These are phyloP conservation scores for Alternaria postmessia DNA, from an alignment of 2,329 filamentous ascomycete species.

Conservation along the genomic window DNA sequence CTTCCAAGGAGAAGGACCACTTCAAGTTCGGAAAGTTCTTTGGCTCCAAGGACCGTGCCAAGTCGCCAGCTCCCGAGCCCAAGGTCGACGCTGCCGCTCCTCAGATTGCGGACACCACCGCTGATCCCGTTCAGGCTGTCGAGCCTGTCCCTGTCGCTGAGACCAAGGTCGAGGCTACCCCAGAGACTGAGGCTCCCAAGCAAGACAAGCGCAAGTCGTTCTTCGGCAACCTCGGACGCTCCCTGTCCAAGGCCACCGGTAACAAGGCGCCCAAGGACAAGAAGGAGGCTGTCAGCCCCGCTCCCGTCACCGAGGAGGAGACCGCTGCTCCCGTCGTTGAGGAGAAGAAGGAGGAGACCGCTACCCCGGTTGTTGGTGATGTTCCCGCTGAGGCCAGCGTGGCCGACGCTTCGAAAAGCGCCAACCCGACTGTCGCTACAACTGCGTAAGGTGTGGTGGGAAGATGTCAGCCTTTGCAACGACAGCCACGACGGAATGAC, in stretches of 20 bases:
- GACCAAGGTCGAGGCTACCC: slow-evolving; percentile 53
- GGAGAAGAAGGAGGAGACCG: slow-evolving; percentile 40
- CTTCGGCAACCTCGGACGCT: slow-evolving; percentile 72
- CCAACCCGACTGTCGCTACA: slow-evolving; percentile 50
- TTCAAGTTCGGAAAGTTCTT: slow-evolving; percentile 63
- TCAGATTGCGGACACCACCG: slow-evolving; percentile 43
- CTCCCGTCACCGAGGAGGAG: slow-evolving; percentile 45
- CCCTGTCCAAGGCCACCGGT: slow-evolving; percentile 52
- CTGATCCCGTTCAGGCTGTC: slow-evolving; percentile 14
- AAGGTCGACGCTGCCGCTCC: slow-evolving; percentile 53
- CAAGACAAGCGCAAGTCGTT: slow-evolving; percentile 88
- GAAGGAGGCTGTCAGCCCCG: slow-evolving; percentile 37
- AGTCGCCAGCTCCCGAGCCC: slow-evolving; percentile 53
- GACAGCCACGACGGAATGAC: slow-evolving; percentile 55
- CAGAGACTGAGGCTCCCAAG: slow-evolving; percentile 51
- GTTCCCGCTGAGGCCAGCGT: slow-evolving; percentile 50
- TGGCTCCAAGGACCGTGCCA: slow-evolving; percentile 60
- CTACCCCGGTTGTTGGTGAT: slow-evolving; percentile 36
- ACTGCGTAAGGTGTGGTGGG: slow-evolving; percentile 55
- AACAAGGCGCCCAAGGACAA: slow-evolving; percentile 50
- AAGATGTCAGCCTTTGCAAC: slow-evolving; percentile 48
- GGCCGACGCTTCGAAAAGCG: slow-evolving; percentile 51
- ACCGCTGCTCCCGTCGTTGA: slow-evolving; percentile 35
- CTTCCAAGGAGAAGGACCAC: slow-evolving; percentile 56
- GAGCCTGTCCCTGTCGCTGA: slow-evolving; percentile 49